A percentile compares a stretch with the other conserved stretches of the same genome.
phyloP scores from a whole-genome alignment of 1,284 basidiomycete genomes.

The Exsudoporus floridanus region DNA sequence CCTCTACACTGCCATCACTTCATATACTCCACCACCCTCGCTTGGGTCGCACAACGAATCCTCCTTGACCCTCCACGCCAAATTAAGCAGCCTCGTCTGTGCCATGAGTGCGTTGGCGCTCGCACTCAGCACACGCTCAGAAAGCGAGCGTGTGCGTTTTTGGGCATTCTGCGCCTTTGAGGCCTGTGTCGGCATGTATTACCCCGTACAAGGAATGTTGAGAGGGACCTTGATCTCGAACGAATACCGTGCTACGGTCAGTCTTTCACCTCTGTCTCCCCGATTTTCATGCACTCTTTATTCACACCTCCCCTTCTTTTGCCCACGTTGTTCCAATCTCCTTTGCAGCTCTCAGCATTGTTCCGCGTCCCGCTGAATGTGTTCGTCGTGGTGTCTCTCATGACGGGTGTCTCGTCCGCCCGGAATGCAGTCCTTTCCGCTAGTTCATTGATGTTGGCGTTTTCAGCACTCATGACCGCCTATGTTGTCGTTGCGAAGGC shows the following conservation, averaged over 20 bases:
- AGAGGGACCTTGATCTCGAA: slow-evolving; percentile 67
- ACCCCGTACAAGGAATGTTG: slow-evolving; percentile 75
- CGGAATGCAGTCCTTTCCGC: slow-evolving; percentile 60
- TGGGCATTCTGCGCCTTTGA: slow-evolving; percentile 76
- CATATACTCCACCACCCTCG: slow-evolving; percentile 37
- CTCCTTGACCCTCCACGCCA: slow-evolving; percentile 59
- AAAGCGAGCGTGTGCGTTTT: slow-evolving; percentile 54
- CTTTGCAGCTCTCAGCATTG: slow-evolving; percentile 58
- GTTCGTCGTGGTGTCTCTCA: slow-evolving; percentile 68
- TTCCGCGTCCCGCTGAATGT: slow-evolving; percentile 75
- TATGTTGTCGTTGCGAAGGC: slow-evolving; percentile 42
- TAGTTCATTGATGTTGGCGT: slow-evolving; percentile 55
- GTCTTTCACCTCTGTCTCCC: slow-evolving; percentile 18
- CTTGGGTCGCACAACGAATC: slow-evolving; percentile 36
- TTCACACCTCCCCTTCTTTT: neutral
- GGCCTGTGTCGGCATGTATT: slow-evolving; percentile 76
- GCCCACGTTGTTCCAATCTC: neutral
- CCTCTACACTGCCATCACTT: slow-evolving; percentile 57
- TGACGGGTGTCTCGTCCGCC: slow-evolving; percentile 68
- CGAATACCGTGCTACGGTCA: slow-evolving; percentile 70
- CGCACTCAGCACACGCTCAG: slow-evolving; percentile 48
- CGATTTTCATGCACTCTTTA: too few relatives aligned
- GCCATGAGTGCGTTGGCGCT: slow-evolving; percentile 58
- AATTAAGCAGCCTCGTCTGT: slow-evolving; percentile 64
- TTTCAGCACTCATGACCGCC: slow-evolving; percentile 62